A percentile compares a stretch with the other conserved stretches of the same genome.
Evolutionary conservation across 176 grass and related monocot genomes (phyloP).

Genomic region (Carex parvula): DNA sequence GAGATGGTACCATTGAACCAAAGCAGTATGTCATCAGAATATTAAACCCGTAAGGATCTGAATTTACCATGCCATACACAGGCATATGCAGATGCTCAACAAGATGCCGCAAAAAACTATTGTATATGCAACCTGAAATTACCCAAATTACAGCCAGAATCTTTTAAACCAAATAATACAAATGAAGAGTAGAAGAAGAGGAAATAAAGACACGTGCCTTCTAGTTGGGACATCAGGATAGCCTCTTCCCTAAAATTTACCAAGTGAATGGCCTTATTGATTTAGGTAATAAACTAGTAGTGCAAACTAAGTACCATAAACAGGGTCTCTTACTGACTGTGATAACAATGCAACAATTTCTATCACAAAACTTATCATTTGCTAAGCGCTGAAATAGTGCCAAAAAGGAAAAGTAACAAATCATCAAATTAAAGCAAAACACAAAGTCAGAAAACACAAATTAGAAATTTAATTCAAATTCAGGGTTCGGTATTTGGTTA

Average conservation of each 20-base stretch:
- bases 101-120: slow-evolving; percentile 71
- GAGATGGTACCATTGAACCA: slow-evolving; percentile 69
- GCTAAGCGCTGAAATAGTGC: slow-evolving; percentile 86
- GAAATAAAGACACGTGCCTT: slow-evolving; percentile 54
- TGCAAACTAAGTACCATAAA: slow-evolving; percentile 11
- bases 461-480: too few relatives aligned
- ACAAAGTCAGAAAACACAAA: not conserved
- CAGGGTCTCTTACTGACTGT: slow-evolving; percentile 46
- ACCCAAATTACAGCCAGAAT: not conserved
- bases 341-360: slow-evolving; percentile 75
- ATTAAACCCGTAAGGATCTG: slow-evolving; percentile 93
- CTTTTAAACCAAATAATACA: not conserved
- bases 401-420: slow-evolving; percentile 19
- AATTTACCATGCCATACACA: slow-evolving; percentile 79
- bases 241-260: slow-evolving; percentile 72
- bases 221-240: slow-evolving; percentile 98
- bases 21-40: slow-evolving; percentile 85
- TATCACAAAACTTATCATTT: slow-evolving; percentile 86
- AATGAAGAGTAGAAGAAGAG: slow-evolving; percentile 5
- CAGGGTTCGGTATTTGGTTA: too few relatives aligned
- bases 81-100: slow-evolving; percentile 74
- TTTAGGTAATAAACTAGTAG: not conserved
- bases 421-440: slow-evolving; percentile 3
- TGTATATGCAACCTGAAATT: not conserved
- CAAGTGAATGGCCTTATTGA: not conserved